Percentiles rank a stretch among this genome's conserved stretches.
Conservation (phyloP, 305 asterid species). For the Fraxinus sp. region DNA sequence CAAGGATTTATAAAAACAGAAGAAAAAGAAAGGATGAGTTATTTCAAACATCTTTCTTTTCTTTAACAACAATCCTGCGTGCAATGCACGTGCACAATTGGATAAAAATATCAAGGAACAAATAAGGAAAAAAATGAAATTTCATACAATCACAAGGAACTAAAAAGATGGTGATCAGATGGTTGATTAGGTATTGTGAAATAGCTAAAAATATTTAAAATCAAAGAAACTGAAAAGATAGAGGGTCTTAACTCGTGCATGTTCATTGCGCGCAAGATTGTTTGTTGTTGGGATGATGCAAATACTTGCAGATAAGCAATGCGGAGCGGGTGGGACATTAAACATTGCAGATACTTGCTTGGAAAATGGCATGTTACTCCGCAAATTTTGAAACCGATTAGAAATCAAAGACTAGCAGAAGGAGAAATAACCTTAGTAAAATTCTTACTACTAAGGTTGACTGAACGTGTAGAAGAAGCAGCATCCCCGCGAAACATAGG, state of each 20-base stretch:
- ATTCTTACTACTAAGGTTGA: neutral
- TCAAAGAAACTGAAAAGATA: neutral
- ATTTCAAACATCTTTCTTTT: neutral
- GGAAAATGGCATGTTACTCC: slow-evolving; percentile 26
- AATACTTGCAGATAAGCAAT: neutral
- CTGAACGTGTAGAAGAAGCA: slow-evolving; percentile 28
- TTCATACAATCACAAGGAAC: neutral
- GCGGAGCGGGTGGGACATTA: neutral
- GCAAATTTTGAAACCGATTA: slow-evolving; percentile 32
- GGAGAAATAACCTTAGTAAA: neutral
- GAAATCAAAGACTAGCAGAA: slow-evolving; percentile 7
- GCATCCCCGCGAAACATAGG: slow-evolving; percentile 37
- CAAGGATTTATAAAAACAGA: neutral
- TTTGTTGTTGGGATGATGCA: neutral
- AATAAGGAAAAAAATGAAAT: neutral
- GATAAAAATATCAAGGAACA: neutral
- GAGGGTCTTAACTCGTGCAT: neutral
- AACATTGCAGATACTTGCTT: slow-evolving; percentile 40
- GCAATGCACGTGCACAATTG: neutral
- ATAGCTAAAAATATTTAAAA: too few species aligned
- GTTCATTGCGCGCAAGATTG: neutral
- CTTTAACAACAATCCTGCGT: too few species aligned
- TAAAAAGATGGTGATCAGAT: neutral
- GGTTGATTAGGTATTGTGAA: neutral
- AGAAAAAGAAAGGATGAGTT: neutral